These are phyloP conservation scores for Chlorella ohadii DNA, from an alignment of 139 green algal species.

Conservation along the genomic window DNA sequence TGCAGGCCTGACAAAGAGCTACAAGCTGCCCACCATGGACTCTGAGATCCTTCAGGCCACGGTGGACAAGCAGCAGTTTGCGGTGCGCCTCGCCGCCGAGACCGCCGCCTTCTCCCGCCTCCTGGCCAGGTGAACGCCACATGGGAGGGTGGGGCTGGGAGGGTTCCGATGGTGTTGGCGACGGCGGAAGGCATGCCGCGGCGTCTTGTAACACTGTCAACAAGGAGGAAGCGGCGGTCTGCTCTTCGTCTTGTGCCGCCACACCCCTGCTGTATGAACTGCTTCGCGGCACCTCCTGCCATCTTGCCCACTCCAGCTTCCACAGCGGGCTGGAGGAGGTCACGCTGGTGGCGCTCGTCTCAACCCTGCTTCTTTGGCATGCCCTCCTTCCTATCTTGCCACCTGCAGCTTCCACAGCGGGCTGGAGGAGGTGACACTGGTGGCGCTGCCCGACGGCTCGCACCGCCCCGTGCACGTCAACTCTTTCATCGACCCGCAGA, in stretches of 20 bases:
- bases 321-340: conserved; percentile 72
- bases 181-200: no score
- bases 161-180: no score
- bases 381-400: no score
- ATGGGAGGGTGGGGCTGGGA: no score
- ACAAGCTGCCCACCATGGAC: conserved; percentile 58
- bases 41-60: conserved; percentile 70
- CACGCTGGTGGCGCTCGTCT: conserved; percentile 27
- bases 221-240: no score
- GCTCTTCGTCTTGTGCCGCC: no score
- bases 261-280: no score
- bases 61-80: conserved; percentile 68
- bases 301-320: no score
- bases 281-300: no score
- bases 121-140: conserved; percentile 34
- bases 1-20: conserved; percentile 78
- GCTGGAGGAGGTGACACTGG: conserved; percentile 62
- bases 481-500: conserved; percentile 30
- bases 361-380: no score
- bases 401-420: conserved; percentile 71
- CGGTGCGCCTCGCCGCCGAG: conserved; percentile 65
- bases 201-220: no score
- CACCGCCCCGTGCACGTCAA: conserved; percentile 21
- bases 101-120: conserved; percentile 55
- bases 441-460: conserved; percentile 26